Conservation (phyloP, 2,329 filamentous ascomycete genomes). For the Calonectria pauciramosa region DNA sequence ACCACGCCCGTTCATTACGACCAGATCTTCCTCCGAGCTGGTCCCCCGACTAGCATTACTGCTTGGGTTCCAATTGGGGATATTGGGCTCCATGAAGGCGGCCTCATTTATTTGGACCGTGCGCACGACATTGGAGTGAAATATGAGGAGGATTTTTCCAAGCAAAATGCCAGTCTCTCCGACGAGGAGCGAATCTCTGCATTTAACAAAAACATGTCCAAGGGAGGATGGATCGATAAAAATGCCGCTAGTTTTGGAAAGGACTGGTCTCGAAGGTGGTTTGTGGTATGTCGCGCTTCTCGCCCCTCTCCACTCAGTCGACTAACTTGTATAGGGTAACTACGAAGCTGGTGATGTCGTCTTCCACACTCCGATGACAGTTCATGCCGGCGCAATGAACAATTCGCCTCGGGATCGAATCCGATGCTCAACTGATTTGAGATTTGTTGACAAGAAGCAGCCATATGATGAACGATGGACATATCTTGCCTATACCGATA, state of each 20-base stretch:
- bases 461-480: background rate
- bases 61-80: conserved; percentile 71
- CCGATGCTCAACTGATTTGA: conserved; percentile 6
- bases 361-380: conserved; percentile 14
- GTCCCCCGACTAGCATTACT: conserved; percentile 66
- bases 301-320: background rate
- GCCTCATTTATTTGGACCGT: conserved; percentile 68
- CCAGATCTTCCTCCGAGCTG: conserved; percentile 68
- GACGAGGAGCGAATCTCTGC: conserved; percentile 13
- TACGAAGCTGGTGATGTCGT: conserved; percentile 18
- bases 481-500: background rate
- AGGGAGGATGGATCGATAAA: conserved; percentile 19
- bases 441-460: conserved; percentile 13
- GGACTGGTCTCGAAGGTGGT: conserved; percentile 16
- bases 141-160: background rate
- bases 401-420: background rate
- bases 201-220: conserved; percentile 21
- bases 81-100: conserved; percentile 65
- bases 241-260: conserved; percentile 15
- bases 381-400: background rate
- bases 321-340: background rate
- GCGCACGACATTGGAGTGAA: conserved; percentile 5
- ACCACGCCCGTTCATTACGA: conserved; percentile 73
- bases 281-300: background rate
- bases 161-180: background rate